These are phyloP conservation scores for Cyberlindnera veronae DNA, from an alignment of 805 yeast species.

Conservation along the genomic window DNA sequence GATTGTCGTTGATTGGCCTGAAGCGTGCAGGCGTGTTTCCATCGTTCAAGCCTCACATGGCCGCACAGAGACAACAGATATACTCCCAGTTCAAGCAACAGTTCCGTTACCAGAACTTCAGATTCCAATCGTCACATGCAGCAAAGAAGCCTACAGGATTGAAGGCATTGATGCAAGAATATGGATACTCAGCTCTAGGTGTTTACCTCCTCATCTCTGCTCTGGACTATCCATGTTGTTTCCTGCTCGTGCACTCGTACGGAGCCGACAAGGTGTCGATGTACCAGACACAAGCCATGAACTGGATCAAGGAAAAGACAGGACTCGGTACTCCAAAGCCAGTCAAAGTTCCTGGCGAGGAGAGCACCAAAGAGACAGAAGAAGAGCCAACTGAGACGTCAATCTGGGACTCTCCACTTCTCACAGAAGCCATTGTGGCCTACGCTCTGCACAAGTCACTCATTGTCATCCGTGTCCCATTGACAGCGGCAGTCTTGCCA, in stretches of 20 bases:
- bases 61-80: slow-evolving; percentile 7
- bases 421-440: slow-evolving; percentile 87
- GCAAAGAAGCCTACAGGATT: slow-evolving; percentile 29
- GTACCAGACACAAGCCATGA: slow-evolving; percentile 58
- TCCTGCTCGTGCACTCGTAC: slow-evolving; percentile 73
- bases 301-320: slow-evolving; percentile 36
- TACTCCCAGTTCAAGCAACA: slow-evolving; percentile 8
- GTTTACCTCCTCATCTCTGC: slow-evolving; percentile 72
- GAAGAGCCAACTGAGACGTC: slow-evolving; percentile 14
- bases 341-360: slow-evolving; percentile 17
- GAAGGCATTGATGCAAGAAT: slow-evolving; percentile 71
- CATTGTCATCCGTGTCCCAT: slow-evolving; percentile 78
- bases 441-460: slow-evolving; percentile 91
- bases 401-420: slow-evolving; percentile 38
- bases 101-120: slow-evolving; percentile 6
- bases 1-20: slow-evolving; percentile 7
- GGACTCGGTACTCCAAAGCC: slow-evolving; percentile 46
- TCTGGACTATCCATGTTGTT: slow-evolving; percentile 82
- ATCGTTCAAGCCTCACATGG: slow-evolving; percentile 6
- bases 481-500: slow-evolving; percentile 92
- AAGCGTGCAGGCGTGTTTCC: slow-evolving; percentile 7
- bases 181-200: slow-evolving; percentile 89
- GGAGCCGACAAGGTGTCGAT: slow-evolving; percentile 81
- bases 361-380: slow-evolving; percentile 2
- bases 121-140: slow-evolving; percentile 14